phyloP scores from a whole-genome alignment of 805 yeast genomes.

The Lachancea dasiensis region DNA sequence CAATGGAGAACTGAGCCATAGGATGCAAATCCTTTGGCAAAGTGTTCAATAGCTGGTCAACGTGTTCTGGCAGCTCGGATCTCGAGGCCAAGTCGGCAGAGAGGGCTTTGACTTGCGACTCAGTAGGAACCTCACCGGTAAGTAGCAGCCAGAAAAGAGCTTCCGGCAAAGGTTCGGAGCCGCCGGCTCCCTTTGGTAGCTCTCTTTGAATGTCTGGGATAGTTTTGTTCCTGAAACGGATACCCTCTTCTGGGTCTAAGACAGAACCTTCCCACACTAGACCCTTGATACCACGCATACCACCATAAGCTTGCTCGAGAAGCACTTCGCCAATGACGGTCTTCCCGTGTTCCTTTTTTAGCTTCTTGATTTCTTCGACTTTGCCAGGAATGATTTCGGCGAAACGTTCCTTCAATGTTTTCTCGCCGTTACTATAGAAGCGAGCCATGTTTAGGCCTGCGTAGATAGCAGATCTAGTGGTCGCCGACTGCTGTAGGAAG shows the following conservation, averaged over 20 bases:
- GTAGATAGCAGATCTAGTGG: slow-evolving; percentile 3
- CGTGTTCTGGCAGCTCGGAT: slow-evolving; percentile 72
- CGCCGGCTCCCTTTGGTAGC: slow-evolving; percentile 70
- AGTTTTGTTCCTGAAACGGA: slow-evolving; percentile 78
- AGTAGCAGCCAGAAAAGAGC: slow-evolving; percentile 75
- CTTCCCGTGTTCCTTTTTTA: slow-evolving; percentile 86
- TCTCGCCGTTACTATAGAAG: slow-evolving; percentile 14
- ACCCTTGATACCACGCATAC: slow-evolving; percentile 84
- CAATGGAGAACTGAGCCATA: slow-evolving; percentile 86
- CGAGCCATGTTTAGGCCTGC: slow-evolving; percentile 11
- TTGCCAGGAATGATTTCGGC: slow-evolving; percentile 88
- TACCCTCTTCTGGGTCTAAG: slow-evolving; percentile 78
- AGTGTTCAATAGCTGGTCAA: slow-evolving; percentile 62
- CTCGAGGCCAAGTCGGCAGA: slow-evolving; percentile 76
- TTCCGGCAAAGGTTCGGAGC: slow-evolving; percentile 68
- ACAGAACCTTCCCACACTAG: slow-evolving; percentile 88
- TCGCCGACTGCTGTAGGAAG: slow-evolving; percentile 5
- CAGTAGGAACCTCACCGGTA: slow-evolving; percentile 80
- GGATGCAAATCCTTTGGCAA: slow-evolving; percentile 76
- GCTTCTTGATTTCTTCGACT: slow-evolving; percentile 75
- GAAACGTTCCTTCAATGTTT: slow-evolving; percentile 87
- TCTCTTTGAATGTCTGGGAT: slow-evolving; percentile 71
- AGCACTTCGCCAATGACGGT: slow-evolving; percentile 63
- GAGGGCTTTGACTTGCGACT: slow-evolving; percentile 60
- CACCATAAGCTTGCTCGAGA: slow-evolving; percentile 82